Evolutionary conservation across 2,329 filamentous ascomycete species (phyloP).

Genomic region (Acrocalymma vagum): DNA sequence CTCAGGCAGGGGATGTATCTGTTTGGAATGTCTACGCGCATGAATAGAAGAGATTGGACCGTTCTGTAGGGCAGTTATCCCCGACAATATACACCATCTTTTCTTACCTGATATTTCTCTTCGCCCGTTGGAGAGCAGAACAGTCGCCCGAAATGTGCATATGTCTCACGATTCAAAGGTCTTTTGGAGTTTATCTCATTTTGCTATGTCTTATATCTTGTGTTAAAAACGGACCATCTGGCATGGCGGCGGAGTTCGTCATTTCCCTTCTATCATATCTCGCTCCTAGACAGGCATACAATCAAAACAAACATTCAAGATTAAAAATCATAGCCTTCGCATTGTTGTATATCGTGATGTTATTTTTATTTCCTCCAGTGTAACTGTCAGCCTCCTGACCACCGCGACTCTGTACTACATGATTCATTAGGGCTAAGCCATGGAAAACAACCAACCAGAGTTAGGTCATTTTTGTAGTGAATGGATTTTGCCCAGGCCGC

Average conservation of each 20-base stretch:
- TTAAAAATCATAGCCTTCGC: no score
- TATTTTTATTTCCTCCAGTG: no score
- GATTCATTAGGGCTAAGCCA: no score
- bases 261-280: neutral
- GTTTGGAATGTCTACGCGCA: slow-evolving; percentile 24
- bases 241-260: slow-evolving; percentile 19
- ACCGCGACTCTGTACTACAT: no score
- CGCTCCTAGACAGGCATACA: slow-evolving; percentile 4
- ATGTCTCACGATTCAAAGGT: slow-evolving; percentile 17
- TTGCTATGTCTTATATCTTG: slow-evolving; percentile 8
- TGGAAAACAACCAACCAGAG: no score
- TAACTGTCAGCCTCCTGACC: no score
- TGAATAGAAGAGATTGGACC: slow-evolving; percentile 13
- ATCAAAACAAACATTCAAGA: no score
- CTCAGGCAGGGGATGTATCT: slow-evolving; percentile 27
- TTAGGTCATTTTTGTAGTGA: no score
- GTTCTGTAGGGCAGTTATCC: slow-evolving; percentile 16
- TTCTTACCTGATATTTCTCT: slow-evolving; percentile 6
- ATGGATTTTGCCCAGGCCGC: no score
- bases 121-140: slow-evolving; percentile 1
- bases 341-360: no score
- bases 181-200: slow-evolving; percentile 16
- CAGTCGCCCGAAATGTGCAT: slow-evolving; percentile 2
- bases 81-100: slow-evolving; percentile 35
- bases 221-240: slow-evolving; percentile 14